Evolutionary conservation across 2,329 filamentous ascomycete species (phyloP), one percentile per base, ranked within the genome.

Genomic region (Mycosphaerella sp.): DNA sequence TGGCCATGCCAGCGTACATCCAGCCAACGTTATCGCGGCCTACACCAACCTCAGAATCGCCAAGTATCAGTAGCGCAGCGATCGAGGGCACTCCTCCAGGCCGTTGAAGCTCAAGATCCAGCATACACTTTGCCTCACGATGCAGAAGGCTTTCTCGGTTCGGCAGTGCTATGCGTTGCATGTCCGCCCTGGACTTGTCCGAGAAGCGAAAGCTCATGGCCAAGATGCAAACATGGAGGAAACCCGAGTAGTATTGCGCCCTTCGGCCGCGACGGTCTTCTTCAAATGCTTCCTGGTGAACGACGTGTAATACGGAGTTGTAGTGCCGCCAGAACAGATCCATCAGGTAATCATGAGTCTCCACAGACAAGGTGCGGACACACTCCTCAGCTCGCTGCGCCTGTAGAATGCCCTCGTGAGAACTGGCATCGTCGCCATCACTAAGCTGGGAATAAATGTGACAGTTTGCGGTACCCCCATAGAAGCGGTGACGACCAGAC

Each of bases 1-100:
- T 62, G 4, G 60, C 60, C 55, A 62, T 62, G 12, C 60, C 60
- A 6, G 57, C 55, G 37, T 60, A 61, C 54, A 62, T 60, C 60
- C 60, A 62, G 28, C 60, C 60, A 2, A 56, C 56, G 42, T 61
- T 62, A 44, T 62, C 60, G 32, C 60, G 43, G 2, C 60, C 60
- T 3, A 61, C 57, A 3, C 60, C 59, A 2, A 58, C 59, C 45
- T 62, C 60, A 3, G 45, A 52, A 37, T 62, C 60, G 9, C 56
- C 60, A 5, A 62, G 56, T 18, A 62, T 61, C 10, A 62, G 44
- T 1, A 62, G 49, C 2, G 60, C 60, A 13, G 58, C 58, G 10
- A 62, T 57, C 1, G 60, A 62, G 12, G 60, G 60, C 2, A 62
- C 55, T 8, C 60, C 60, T 9, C 60, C 60, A 0, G 59, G 59